Evolutionary conservation across 495 filamentous ascomycete genomes (phyloP), one percentile per base, ranked within the genome.

Genomic region (Penicillium silybi): DNA sequence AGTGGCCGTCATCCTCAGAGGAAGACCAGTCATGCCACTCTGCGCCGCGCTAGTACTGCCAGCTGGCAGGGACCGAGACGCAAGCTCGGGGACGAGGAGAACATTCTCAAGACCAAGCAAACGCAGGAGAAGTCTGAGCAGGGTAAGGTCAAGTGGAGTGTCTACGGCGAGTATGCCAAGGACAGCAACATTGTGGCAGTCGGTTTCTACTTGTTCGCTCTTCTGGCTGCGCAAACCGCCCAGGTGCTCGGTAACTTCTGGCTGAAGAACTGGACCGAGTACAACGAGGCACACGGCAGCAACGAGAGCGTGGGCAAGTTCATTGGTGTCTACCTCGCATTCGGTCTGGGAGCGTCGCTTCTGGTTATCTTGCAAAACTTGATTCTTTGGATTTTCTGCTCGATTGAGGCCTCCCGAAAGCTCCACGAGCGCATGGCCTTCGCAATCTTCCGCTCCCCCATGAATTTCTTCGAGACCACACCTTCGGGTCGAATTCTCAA

Each of bases 391-490:
- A 96, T 99, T 56, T 97, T 97, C 73, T 99, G 95, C 71, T 96
- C 95, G 2, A 97, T 99, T 54, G 92, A 97, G 80, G 95, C 95
- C 44, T 96, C 91, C 35, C 82, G 92, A 17, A 97, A 97, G 70
- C 80, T 99, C 23, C 95, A 99, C 67, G 92, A 99, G 71, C 83
- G 89, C 51, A 99, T 99, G 95, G 95, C 95, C 39, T 91, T 87
- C 58, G 90, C 95, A 6, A 97, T 97, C 59, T 99, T 99, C 77
- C 84, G 93, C 63, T 93, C 90, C 15, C 95, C 95, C 20, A 99
- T 99, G 95, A 90, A 82, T 59, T 99, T 99, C 71, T 99, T 99
- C 58, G 95, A 99, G 68, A 96, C 92, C 10, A 99, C 93, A 2
- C 93, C 93, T n/a, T 90, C 92, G 49, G 95, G 95, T 16, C 84